phyloP scores from a whole-genome alignment of 2,329 filamentous ascomycete species.

The Xylariaceae sp. region DNA sequence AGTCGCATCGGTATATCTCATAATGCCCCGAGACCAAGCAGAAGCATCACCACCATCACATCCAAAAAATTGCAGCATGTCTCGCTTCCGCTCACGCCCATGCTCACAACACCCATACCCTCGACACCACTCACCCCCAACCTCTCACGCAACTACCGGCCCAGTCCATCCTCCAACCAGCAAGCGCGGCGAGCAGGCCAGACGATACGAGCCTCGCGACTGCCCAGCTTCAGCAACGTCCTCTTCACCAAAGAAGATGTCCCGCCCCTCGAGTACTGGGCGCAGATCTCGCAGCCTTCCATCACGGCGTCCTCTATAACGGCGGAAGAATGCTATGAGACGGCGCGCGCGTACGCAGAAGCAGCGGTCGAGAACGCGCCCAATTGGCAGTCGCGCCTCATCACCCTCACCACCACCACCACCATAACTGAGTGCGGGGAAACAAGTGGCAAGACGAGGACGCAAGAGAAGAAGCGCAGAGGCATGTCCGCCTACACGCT shows the following conservation, averaged over 20 bases:
- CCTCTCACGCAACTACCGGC: slow-evolving; percentile 4
- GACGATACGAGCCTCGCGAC: too few species aligned
- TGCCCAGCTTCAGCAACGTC: slow-evolving; percentile 13
- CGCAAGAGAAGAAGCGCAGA: not conserved
- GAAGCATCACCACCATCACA: too few species aligned
- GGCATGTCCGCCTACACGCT: slow-evolving; percentile 22
- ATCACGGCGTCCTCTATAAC: too few species aligned
- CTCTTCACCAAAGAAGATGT: slow-evolving; percentile 26
- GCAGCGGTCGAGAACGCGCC: slow-evolving; percentile 19
- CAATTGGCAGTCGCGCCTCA: slow-evolving; percentile 23
- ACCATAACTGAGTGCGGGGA: not conserved
- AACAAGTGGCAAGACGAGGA: not conserved
- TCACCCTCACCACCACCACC: slow-evolving; percentile 9
- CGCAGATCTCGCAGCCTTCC: too few species aligned
- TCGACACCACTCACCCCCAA: too few species aligned
- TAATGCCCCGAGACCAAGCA: too few species aligned
- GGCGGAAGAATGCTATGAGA: slow-evolving; percentile 20
- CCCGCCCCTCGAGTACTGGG: slow-evolving; percentile 27
- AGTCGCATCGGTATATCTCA: slow-evolving; percentile 1
- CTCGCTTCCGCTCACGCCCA: too few species aligned
- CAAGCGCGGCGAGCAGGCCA: too few species aligned
- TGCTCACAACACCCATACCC: too few species aligned
- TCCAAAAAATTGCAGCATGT: too few species aligned
- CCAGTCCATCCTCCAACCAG: not conserved
- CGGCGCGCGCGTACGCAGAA: slow-evolving; percentile 22